phyloP scores from a whole-genome alignment of 2,329 filamentous ascomycete species.

The Ceratocystis variospora region DNA sequence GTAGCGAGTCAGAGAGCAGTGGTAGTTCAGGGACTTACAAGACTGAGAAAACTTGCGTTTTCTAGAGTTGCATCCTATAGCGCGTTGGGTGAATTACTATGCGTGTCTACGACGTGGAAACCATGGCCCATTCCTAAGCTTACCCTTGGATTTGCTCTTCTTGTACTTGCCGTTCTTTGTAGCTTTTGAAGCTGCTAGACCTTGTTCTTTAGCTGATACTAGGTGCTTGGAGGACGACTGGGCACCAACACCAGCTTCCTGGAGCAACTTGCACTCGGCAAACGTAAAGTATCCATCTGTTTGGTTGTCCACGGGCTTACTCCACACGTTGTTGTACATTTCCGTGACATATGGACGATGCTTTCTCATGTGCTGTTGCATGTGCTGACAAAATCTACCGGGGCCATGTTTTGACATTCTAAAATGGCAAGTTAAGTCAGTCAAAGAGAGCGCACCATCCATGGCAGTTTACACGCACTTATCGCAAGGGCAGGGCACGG shows the following conservation, averaged over 20 bases:
- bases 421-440: not conserved
- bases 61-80: too few species aligned
- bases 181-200: not conserved
- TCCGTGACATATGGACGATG: not conserved
- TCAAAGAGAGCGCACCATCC: not conserved
- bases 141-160: not conserved
- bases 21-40: too few species aligned
- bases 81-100: too few species aligned
- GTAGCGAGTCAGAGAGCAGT: too few species aligned
- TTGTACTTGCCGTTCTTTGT: not conserved
- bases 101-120: not conserved
- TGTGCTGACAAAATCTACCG: not conserved
- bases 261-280: not conserved
- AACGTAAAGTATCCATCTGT: not conserved
- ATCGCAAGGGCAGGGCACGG: not conserved
- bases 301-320: not conserved
- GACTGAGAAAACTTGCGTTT: not conserved
- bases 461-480: not conserved
- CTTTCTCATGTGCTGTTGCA: not conserved
- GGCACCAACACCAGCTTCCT: not conserved
- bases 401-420: not conserved
- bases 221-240: too few species aligned
- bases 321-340: not conserved
- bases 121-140: not conserved
- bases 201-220: not conserved